Conservation (phyloP, 2,329 filamentous ascomycete genomes). For the Aaosphaeria arxii region DNA sequence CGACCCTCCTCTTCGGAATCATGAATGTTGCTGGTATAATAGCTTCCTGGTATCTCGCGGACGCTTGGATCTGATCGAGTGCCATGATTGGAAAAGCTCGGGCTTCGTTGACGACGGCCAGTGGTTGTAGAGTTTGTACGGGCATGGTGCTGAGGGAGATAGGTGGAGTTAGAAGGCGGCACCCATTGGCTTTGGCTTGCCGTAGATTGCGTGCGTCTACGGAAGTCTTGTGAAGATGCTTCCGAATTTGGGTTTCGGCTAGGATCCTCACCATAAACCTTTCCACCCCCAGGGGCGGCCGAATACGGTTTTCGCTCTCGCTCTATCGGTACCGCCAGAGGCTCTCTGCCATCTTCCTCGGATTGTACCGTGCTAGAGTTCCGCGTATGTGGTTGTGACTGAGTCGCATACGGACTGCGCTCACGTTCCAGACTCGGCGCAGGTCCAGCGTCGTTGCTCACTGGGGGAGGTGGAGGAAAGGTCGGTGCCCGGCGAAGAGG, state of each 20-base stretch:
- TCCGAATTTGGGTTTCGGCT: conserved; percentile 25
- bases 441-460: conserved; percentile 13
- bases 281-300: conserved; percentile 58
- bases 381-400: conserved; percentile 5
- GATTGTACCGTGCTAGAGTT: conserved; percentile 28
- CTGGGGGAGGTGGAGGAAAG: conserved; percentile 35
- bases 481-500: conserved; percentile 32
- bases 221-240: conserved; percentile 16
- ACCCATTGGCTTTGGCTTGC: conserved; percentile 28
- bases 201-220: conserved; percentile 29
- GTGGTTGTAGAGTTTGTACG: conserved; percentile 18
- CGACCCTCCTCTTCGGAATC: conserved; percentile 29
- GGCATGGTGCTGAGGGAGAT: conserved; percentile 16
- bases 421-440: conserved; percentile 29
- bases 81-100: conserved; percentile 32
- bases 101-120: conserved; percentile 27
- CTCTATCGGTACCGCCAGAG: conserved; percentile 55
- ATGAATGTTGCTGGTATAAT: conserved; percentile 31
- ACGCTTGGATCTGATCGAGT: conserved; percentile 33
- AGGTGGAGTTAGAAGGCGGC: conserved; percentile 15
- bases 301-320: conserved; percentile 64
- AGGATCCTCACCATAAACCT: conserved; percentile 46
- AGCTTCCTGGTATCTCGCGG: conserved; percentile 25
- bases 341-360: conserved; percentile 37
- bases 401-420: conserved; percentile 30